Base-by-base conservation (phyloP, 192 early-diverging fungal genomes). In the Backusella tuberculispora region DNA sequence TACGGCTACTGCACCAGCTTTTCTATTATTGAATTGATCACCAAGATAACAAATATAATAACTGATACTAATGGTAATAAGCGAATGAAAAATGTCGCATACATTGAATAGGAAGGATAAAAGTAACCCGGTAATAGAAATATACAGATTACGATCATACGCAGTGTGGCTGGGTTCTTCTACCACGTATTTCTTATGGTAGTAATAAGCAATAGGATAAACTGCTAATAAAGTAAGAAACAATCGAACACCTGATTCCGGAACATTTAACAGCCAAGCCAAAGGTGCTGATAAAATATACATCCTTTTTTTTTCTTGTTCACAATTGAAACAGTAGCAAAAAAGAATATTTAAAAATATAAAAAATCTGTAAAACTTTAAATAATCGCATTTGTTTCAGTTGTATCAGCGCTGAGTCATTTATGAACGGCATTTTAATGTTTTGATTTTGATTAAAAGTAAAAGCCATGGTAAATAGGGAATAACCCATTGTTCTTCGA, bases 31-130 rank as follows among this genome's bases (percentile, higher is more conserved):
- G 3, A 60, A 60, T 60, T 60, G 53, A 5, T 78, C 70, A 13
- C 73, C 80, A 40, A 82, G 46, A 15, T 66, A 78, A 34, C 82
- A 81, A 15, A 87, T 75, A 37, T 73, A 42, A 78, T 84, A 89
- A 45, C 83, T 83, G 38, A 80, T 72, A 56, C 73, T 21, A 8
- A 79, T 74, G 34, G 87, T 89, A 12, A 82, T 66, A 24, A 89
- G 50, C 1, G 88, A 86, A 74, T 89, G 87, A 24, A 81, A 72
- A 3, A 88, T 84, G 66, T 81, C 72, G 38, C 44, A 69, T 43
- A 84, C 83, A 60, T 85, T 87, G 63, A 80, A 89, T 56, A 80
- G 87, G 64, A 80, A 83, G 0, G 83, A 78, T 56, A 89, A 53
- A 10, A 64, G 50, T 15, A 89, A 71, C 7, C 88, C 88, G 2